These are phyloP conservation scores for Ophiostoma quercus DNA, from an alignment of 2,329 filamentous ascomycete genomes.

Conservation along the genomic window DNA sequence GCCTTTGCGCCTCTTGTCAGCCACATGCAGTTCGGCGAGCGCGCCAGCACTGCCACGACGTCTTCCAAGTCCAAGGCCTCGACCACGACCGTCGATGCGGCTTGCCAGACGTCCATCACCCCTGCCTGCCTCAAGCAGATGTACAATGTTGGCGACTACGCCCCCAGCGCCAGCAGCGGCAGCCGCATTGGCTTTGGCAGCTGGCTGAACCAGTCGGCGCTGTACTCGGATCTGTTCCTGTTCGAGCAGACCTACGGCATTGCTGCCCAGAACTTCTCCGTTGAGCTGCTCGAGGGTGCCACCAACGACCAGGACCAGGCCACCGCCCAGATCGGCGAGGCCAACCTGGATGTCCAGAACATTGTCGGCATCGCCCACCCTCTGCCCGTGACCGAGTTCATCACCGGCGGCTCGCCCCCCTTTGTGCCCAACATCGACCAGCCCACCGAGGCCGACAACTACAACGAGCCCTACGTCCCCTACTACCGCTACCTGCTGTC, in stretches of 20 bases:
- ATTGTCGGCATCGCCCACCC: slow-evolving; percentile 49
- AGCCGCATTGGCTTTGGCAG: slow-evolving; percentile 38
- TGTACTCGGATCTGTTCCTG: slow-evolving; percentile 50
- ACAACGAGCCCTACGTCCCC: slow-evolving; percentile 62
- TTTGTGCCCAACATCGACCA: slow-evolving; percentile 32
- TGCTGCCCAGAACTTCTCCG: slow-evolving; percentile 49
- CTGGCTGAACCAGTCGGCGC: slow-evolving; percentile 46
- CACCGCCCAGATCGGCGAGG: slow-evolving; percentile 41
- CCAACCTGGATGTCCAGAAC: slow-evolving; percentile 60
- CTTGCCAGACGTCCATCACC: slow-evolving; percentile 37
- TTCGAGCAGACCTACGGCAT: slow-evolving; percentile 46
- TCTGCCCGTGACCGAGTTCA: slow-evolving; percentile 34
- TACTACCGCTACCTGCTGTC: slow-evolving; percentile 57
- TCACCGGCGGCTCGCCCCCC: slow-evolving; percentile 31
- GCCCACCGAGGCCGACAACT: slow-evolving; percentile 37
- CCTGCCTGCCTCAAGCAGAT: slow-evolving; percentile 46
- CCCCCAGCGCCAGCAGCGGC: slow-evolving; percentile 33
- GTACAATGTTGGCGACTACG: slow-evolving; percentile 44
- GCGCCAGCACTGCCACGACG: slow-evolving; percentile 18
- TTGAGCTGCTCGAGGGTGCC: slow-evolving; percentile 52
- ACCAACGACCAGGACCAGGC: slow-evolving; percentile 43
- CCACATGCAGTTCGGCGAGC: slow-evolving; percentile 16
- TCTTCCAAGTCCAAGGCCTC: slow-evolving; percentile 36
- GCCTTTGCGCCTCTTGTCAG: slow-evolving; percentile 20
- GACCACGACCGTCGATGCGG: slow-evolving; percentile 23